Evolutionary conservation across 768 basidiomycete genomes (phyloP).

Genomic region (Xerocomus brunneocitrinus): DNA sequence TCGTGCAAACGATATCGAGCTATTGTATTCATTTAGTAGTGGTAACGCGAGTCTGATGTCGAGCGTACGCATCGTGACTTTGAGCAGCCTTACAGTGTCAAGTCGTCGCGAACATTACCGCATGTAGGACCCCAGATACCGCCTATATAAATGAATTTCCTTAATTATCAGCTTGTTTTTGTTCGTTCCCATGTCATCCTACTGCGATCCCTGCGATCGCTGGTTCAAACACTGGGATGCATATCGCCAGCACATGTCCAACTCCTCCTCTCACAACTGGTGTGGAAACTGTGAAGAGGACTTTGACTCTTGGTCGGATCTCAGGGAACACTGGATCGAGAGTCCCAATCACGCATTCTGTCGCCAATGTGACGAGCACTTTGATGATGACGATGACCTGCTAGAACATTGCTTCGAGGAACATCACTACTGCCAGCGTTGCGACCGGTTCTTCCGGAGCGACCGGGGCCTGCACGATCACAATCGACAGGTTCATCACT

Average conservation of each 20-base stretch:
- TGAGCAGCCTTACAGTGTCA: slow-evolving; percentile 58
- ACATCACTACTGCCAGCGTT: slow-evolving; percentile 32
- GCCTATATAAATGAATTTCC: neutral
- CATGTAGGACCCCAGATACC: slow-evolving; percentile 27
- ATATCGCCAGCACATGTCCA: slow-evolving; percentile 32
- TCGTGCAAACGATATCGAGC: neutral
- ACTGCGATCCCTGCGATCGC: slow-evolving; percentile 36
- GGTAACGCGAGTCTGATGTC: neutral
- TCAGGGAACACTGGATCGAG: slow-evolving; percentile 46
- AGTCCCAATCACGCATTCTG: slow-evolving; percentile 37
- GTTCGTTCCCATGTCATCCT: slow-evolving; percentile 14
- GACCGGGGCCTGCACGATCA: slow-evolving; percentile 43
- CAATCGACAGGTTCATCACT: slow-evolving; percentile 39
- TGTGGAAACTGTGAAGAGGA: slow-evolving; percentile 29
- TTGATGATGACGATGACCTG: slow-evolving; percentile 18
- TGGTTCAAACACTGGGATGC: slow-evolving; percentile 29
- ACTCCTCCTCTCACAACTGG: slow-evolving; percentile 38
- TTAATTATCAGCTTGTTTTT: neutral
- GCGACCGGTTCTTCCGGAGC: slow-evolving; percentile 40
- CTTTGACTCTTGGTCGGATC: slow-evolving; percentile 15
- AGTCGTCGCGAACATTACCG: slow-evolving; percentile 13
- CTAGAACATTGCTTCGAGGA: neutral
- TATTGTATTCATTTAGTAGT: neutral
- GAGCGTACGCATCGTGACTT: slow-evolving; percentile 91
- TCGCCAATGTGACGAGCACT: slow-evolving; percentile 45